Conservation (phyloP, 768 basidiomycete species). For the Suillus brevipes region DNA sequence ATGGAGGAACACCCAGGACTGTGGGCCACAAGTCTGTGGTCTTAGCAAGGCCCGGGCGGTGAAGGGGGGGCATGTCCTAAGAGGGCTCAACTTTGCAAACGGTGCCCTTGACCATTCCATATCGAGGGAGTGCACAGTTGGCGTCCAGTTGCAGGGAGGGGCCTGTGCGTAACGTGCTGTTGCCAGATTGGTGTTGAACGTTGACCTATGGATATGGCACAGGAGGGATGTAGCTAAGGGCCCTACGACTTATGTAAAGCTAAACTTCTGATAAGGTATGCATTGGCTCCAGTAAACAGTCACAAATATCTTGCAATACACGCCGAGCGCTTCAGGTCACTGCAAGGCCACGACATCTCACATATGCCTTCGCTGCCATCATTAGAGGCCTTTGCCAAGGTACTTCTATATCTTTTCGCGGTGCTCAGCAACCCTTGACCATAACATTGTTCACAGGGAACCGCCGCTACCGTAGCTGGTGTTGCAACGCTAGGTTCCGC, state of each 20-base stretch:
- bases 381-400: conserved; percentile 47
- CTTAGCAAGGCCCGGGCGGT: background rate
- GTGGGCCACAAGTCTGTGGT: background rate
- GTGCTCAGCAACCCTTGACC: background rate
- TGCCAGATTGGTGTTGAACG: background rate
- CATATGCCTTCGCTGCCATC: conserved; percentile 33
- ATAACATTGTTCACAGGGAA: conserved; percentile 39
- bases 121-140: background rate
- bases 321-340: too few species aligned
- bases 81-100: background rate
- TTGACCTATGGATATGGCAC: too few species aligned
- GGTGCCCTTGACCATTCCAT: background rate
- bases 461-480: conserved; percentile 56
- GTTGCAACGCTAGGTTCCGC: conserved; percentile 54
- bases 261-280: too few species aligned
- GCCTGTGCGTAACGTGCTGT: background rate
- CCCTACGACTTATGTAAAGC: too few species aligned
- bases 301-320: background rate
- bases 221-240: too few species aligned
- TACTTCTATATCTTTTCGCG: conserved; percentile 13
- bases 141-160: background rate
- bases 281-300: background rate
- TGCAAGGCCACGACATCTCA: conserved; percentile 2
- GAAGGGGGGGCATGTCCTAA: background rate
- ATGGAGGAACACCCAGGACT: background rate